Evolutionary conservation across 768 basidiomycete species (phyloP).

Genomic region (Coprinopsis strossmayeri): DNA sequence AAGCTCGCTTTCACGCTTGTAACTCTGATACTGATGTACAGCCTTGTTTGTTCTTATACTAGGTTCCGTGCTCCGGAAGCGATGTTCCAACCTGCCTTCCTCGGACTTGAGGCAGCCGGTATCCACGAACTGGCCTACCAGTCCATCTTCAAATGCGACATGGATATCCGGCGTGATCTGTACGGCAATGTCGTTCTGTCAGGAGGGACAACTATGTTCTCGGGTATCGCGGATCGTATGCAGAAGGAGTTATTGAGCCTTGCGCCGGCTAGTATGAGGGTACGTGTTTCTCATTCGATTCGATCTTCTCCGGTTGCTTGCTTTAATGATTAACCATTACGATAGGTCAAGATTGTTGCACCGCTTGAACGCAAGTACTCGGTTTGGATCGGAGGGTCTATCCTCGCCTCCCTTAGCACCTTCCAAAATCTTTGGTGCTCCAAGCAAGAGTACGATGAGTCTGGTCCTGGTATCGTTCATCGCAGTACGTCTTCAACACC

Average conservation of each 20-base stretch:
- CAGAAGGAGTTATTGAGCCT: slow-evolving; percentile 63
- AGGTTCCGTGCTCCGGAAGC: slow-evolving; percentile 91
- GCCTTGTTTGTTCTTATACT: slow-evolving; percentile 10
- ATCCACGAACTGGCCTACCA: slow-evolving; percentile 87
- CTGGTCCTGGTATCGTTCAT: slow-evolving; percentile 60
- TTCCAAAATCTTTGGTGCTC: slow-evolving; percentile 89
- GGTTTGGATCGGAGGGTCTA: slow-evolving; percentile 79
- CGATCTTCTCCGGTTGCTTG: background rate
- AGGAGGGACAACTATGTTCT: slow-evolving; percentile 55
- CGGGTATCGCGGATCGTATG: slow-evolving; percentile 52
- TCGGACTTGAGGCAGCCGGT: slow-evolving; percentile 85
- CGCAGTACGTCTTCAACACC: slow-evolving; percentile 56
- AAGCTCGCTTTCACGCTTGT: too few relatives aligned
- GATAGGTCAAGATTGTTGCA: slow-evolving; percentile 55
- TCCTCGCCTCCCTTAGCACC: slow-evolving; percentile 72
- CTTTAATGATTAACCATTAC: too few relatives aligned
- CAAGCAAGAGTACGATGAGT: slow-evolving; percentile 79
- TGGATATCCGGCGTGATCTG: slow-evolving; percentile 49
- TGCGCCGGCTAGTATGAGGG: slow-evolving; percentile 76
- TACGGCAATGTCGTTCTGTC: slow-evolving; percentile 50
- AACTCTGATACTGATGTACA: too few relatives aligned
- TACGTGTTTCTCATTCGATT: slow-evolving; percentile 16
- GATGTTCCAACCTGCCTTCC: slow-evolving; percentile 87
- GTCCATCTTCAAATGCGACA: slow-evolving; percentile 49
- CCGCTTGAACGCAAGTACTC: slow-evolving; percentile 84